phyloP scores from a whole-genome alignment of 2,329 filamentous ascomycete genomes.

The Penicillium sp. region DNA sequence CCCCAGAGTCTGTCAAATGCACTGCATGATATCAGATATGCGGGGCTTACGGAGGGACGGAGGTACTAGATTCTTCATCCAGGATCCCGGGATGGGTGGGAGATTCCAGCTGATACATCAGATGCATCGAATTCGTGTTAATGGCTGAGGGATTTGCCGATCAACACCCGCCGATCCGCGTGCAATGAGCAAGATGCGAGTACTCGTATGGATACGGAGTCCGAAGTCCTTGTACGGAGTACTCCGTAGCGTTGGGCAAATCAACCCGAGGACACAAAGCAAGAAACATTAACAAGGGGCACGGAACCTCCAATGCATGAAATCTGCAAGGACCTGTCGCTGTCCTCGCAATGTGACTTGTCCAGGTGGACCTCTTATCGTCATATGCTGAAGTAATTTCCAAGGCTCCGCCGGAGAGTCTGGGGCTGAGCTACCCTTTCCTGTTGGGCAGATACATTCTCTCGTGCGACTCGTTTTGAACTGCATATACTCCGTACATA shows the following conservation, averaged over 20 bases:
- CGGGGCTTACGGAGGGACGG: slow-evolving; percentile 5
- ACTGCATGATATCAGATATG: slow-evolving; percentile 18
- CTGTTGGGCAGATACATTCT: slow-evolving; percentile 2
- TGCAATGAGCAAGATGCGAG: neutral
- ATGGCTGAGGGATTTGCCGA: slow-evolving; percentile 1
- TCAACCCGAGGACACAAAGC: neutral
- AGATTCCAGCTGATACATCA: slow-evolving; percentile 5
- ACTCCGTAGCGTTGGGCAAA: neutral
- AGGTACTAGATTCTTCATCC: slow-evolving; percentile 8
- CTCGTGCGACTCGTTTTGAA: neutral
- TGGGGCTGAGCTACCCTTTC: neutral
- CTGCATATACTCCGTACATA: neutral
- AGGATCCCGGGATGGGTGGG: slow-evolving; percentile 13
- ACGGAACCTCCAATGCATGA: slow-evolving; percentile 17
- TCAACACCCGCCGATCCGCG: neutral
- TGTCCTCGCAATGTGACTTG: slow-evolving; percentile 32
- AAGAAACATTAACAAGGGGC: slow-evolving; percentile 7
- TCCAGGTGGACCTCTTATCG: slow-evolving; percentile 17
- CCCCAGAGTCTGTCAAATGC: slow-evolving; percentile 10
- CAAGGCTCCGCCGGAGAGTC: neutral
- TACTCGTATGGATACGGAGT: neutral
- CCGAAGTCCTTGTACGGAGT: too few relatives aligned
- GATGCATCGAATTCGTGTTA: neutral
- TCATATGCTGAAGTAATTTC: slow-evolving; percentile 15
- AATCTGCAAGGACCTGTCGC: slow-evolving; percentile 34